Evolutionary conservation across 2,329 filamentous ascomycete genomes (phyloP).

Genomic region (Leptographium galeiforme): DNA sequence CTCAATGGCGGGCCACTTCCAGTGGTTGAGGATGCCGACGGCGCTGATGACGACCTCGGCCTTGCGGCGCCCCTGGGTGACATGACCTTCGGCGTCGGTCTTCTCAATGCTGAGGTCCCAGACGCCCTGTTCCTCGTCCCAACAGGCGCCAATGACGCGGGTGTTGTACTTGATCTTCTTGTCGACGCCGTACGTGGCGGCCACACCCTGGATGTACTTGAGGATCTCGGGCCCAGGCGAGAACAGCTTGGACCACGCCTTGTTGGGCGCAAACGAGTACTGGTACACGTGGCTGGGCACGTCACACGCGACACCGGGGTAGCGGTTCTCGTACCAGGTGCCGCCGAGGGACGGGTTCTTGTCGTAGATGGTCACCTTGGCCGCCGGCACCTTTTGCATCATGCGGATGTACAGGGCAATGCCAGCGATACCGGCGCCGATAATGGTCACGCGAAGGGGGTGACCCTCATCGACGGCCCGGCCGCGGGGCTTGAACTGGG

Average conservation of each 20-base stretch:
- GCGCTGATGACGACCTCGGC: constrained; percentile 35
- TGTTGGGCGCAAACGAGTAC: constrained; percentile 46
- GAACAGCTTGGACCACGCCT: constrained; percentile 44
- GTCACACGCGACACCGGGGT: constrained; percentile 43
- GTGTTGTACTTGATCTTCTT: constrained; percentile 28
- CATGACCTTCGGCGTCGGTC: constrained; percentile 23
- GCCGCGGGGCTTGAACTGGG: not conserved
- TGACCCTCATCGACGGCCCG: not conserved
- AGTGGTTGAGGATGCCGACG: constrained; percentile 38
- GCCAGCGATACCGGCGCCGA: constrained; percentile 29
- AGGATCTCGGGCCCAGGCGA: constrained; percentile 39
- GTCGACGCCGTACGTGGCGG: constrained; percentile 27
- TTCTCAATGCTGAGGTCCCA: constrained; percentile 23
- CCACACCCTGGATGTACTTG: constrained; percentile 33
- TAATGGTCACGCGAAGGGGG: constrained; percentile 26
- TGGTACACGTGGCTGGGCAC: constrained; percentile 48
- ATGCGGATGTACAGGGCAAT: constrained; percentile 30
- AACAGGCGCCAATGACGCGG: constrained; percentile 26
- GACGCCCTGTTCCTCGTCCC: constrained; percentile 26
- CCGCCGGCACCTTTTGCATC: constrained; percentile 24
- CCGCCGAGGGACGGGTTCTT: constrained; percentile 42
- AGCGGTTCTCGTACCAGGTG: constrained; percentile 47
- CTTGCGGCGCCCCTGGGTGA: constrained; percentile 23
- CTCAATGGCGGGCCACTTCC: constrained; percentile 35
- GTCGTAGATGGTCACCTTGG: constrained; percentile 36